Conservation (phyloP, 208 protist genomes). For the Herpetomonas samuelpessoai region DNA sequence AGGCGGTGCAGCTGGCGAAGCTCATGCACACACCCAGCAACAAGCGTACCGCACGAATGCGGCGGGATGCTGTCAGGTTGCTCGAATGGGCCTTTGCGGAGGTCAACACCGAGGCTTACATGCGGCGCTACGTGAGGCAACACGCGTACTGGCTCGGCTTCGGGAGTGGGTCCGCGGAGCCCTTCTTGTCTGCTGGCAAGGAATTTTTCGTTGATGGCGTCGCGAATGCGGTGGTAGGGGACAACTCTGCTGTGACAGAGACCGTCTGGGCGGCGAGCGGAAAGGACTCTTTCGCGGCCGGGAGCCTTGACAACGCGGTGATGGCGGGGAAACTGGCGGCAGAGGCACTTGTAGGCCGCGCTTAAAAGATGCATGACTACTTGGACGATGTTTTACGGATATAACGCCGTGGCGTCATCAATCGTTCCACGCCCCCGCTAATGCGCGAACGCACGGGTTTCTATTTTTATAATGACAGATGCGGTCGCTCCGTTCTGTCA, state of each 20-base stretch:
- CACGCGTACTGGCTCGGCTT: constrained; percentile 85
- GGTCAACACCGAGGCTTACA: constrained; percentile 37
- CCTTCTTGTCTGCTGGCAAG: constrained; percentile 25
- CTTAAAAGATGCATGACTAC: too few relatives aligned
- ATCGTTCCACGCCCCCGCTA: too few relatives aligned
- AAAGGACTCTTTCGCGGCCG: constrained; percentile 39
- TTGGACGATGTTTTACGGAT: too few relatives aligned
- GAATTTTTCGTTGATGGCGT: constrained; percentile 25
- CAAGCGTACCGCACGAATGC: constrained; percentile 39
- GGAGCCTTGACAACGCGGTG: constrained; percentile 55
- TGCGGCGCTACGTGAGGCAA: constrained; percentile 56
- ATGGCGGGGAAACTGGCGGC: constrained; percentile 43
- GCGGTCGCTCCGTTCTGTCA: too few relatives aligned
- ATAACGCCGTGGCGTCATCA: too few relatives aligned
- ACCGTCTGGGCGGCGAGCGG: constrained; percentile 27
- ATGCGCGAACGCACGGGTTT: too few relatives aligned
- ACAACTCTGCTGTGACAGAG: constrained; percentile 55
- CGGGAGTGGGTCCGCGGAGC: constrained; percentile 53
- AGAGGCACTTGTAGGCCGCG: constrained; percentile 11
- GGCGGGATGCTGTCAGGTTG: constrained; percentile 34
- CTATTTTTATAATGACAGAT: too few relatives aligned
- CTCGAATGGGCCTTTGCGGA: constrained; percentile 35
- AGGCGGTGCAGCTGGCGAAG: constrained; percentile 58
- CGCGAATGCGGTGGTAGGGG: constrained; percentile 63
- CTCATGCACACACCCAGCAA: constrained; percentile 45